Evolutionary conservation across 352 stramenopile genomes (phyloP), one percentile per base, ranked within the genome.

Genomic region (Globisporangium polare): DNA sequence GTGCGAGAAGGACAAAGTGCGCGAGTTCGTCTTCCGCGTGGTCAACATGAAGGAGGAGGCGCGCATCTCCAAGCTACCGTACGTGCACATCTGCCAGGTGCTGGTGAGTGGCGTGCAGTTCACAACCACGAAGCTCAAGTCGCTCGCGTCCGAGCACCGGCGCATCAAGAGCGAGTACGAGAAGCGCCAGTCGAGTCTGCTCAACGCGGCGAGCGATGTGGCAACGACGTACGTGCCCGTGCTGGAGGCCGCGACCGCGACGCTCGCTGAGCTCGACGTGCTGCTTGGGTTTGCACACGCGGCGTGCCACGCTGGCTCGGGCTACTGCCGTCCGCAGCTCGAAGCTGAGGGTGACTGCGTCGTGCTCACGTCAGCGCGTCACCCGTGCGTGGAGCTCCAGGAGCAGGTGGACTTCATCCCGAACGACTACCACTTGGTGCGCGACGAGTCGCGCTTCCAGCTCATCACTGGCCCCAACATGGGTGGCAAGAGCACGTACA

Each of bases 381-480:
- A 99, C 72, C 97, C 98, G 10, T 99, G 97, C 67, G 89, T 99
- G 26, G 97, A 99, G 78, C 74, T 98, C n/a, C 96, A 99, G 67
- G 96, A 99, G 56, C 74, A 79, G 15, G 79, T 95, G 13, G 78
- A 97, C 58, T 99, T 99, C 74, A 99, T 99, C 66, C 89, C 97
- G 20, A 99, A 99, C 72, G 89, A 99, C 83, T 97, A 99, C 68
- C 77, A 83, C 27, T 75, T 99, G 17, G 58, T 75, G 22, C 88
- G 86, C 42, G 84, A 92, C 18, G 71, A 78, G 45, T 95, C 83
- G 1, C 89, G 87, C 29, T 98, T 99, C 62, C 83, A 97, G 63
- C 74, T 99, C 22, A 92, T 99, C 33, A 99, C 97, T 1, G 98
- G 98, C 6, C 98, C 98, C 1, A 99, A 99, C 75, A 99, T 99